Evolutionary conservation across 345 rosid species (phyloP).

Genomic region (Pistacia integerrima): DNA sequence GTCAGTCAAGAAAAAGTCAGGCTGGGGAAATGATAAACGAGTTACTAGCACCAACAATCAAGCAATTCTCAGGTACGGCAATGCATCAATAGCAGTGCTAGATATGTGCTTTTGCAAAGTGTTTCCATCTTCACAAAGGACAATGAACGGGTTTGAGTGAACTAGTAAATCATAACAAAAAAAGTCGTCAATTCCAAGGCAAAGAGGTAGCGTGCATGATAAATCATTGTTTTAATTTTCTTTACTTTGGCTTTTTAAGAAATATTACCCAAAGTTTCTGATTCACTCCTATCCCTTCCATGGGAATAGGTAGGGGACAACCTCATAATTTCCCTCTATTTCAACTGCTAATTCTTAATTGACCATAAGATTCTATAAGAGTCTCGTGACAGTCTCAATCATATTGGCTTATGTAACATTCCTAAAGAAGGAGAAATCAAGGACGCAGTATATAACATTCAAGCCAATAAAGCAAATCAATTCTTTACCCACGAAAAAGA

Average conservation of each 20-base stretch:
- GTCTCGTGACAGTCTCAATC: not conserved
- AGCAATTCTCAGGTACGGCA: not conserved
- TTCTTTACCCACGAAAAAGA: slow-evolving; percentile 23
- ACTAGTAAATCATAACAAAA: no score
- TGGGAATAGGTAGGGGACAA: not conserved
- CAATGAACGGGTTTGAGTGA: no score
- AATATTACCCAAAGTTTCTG: not conserved
- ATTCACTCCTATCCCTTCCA: not conserved
- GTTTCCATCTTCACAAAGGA: no score
- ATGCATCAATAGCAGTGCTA: not conserved
- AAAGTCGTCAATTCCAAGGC: no score
- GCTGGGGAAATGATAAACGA: not conserved
- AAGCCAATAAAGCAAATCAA: not conserved
- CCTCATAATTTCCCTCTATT: not conserved
- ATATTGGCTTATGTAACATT: not conserved
- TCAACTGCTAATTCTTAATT: not conserved
- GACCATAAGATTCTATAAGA: not conserved
- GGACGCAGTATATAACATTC: not conserved
- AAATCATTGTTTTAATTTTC: not conserved
- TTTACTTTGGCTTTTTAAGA: not conserved
- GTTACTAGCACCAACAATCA: not conserved
- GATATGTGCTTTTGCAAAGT: not conserved
- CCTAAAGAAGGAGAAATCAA: not conserved
- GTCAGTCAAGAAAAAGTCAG: not conserved
- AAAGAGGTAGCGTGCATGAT: no score